phyloP scores from a whole-genome alignment of 495 filamentous ascomycete genomes.

The Hypoxylon cercidicola region DNA sequence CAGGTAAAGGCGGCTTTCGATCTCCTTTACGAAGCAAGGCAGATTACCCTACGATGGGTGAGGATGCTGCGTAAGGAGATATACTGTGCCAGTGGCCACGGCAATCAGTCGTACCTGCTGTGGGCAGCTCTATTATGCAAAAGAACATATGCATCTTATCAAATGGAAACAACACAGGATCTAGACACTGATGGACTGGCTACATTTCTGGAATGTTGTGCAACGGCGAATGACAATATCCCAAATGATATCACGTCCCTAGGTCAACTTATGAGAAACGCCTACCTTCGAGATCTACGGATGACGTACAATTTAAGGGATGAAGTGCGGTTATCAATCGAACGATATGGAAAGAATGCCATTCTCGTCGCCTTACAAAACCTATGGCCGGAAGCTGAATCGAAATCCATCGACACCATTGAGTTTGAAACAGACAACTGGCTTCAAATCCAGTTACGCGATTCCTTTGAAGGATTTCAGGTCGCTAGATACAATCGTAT shows the following conservation, averaged over 20 bases:
- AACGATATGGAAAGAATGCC: slow-evolving; percentile 2
- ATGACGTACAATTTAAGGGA: slow-evolving; percentile 32
- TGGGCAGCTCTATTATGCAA: slow-evolving; percentile 62
- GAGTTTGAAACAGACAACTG: slow-evolving; percentile 16
- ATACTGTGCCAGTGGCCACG: slow-evolving; percentile 49
- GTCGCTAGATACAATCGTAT: slow-evolving; percentile 55
- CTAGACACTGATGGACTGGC: slow-evolving; percentile 26
- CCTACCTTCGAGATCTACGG: slow-evolving; percentile 41
- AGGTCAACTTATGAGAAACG: slow-evolving; percentile 21
- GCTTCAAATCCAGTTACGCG: slow-evolving; percentile 17
- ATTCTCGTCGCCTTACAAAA: slow-evolving; percentile 8
- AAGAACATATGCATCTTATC: slow-evolving; percentile 55
- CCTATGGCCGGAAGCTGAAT: slow-evolving; percentile 25
- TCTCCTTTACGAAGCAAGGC: slow-evolving; percentile 26
- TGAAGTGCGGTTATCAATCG: slow-evolving; percentile 32
- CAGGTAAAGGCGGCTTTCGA: slow-evolving; percentile 4
- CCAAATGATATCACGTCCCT: slow-evolving; percentile 31
- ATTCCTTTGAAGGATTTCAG: slow-evolving; percentile 17
- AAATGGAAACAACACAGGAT: slow-evolving; percentile 13
- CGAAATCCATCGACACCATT: slow-evolving; percentile 15
- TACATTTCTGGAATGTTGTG: slow-evolving; percentile 45
- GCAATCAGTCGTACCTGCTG: slow-evolving; percentile 54
- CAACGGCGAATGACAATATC: slow-evolving; percentile 42
- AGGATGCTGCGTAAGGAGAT: slow-evolving; percentile 56
- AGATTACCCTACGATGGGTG: slow-evolving; percentile 55